Evolutionary conservation across 1,139 yeast species (phyloP).

Genomic region (Pichia sp.): DNA sequence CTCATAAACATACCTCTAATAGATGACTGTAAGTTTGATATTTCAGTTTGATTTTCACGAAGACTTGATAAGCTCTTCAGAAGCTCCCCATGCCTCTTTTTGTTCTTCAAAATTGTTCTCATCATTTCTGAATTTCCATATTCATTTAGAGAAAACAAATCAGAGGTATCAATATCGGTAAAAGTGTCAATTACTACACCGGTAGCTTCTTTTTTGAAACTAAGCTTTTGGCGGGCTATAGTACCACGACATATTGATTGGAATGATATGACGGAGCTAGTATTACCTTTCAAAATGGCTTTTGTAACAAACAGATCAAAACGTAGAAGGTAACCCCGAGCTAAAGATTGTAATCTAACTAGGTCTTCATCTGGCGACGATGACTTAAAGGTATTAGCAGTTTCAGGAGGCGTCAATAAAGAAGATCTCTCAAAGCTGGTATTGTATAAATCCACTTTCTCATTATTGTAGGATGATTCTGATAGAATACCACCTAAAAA

Average conservation of each 20-base stretch:
- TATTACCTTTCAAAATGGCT: slow-evolving; percentile 54
- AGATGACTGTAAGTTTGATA: slow-evolving; percentile 32
- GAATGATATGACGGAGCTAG: slow-evolving; percentile 42
- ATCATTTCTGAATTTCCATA: slow-evolving; percentile 17
- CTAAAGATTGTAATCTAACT: slow-evolving; percentile 51
- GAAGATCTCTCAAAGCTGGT: neutral
- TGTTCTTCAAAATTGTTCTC: slow-evolving; percentile 22
- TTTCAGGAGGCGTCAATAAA: neutral
- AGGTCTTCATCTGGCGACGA: slow-evolving; percentile 20
- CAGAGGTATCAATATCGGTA: neutral
- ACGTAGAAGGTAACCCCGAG: slow-evolving; percentile 63
- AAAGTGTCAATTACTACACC: slow-evolving; percentile 1
- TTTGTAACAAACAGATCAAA: slow-evolving; percentile 58
- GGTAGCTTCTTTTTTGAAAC: slow-evolving; percentile 17
- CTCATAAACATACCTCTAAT: slow-evolving; percentile 32
- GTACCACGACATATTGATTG: slow-evolving; percentile 35
- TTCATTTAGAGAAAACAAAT: slow-evolving; percentile 11
- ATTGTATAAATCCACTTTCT: neutral
- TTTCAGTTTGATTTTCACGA: slow-evolving; percentile 27
- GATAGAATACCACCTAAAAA: slow-evolving; percentile 7
- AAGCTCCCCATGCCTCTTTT: slow-evolving; percentile 21
- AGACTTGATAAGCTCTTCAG: slow-evolving; percentile 17
- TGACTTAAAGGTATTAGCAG: neutral
- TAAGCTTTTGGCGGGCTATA: slow-evolving; percentile 21
- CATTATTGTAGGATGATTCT: neutral